A percentile compares a stretch with the other conserved stretches of the same genome.
phyloP scores from a whole-genome alignment of 1,284 basidiomycete species.

The Puccinia sorghi region DNA sequence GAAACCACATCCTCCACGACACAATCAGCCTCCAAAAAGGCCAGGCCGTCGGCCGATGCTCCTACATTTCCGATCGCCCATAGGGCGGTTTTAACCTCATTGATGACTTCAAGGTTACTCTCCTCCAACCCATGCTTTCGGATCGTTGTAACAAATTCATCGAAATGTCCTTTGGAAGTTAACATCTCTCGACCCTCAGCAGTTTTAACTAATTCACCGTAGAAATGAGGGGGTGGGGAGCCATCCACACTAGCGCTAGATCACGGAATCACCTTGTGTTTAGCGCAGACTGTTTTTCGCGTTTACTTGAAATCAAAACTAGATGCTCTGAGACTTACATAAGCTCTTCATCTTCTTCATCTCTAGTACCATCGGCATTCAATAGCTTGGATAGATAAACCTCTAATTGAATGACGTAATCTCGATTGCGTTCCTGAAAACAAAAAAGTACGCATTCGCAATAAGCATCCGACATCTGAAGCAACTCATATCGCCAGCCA shows the following conservation, averaged over 20 bases:
- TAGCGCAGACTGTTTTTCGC: conserved; percentile 13
- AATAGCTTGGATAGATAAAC: conserved; percentile 78
- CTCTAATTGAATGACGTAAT: conserved; percentile 83
- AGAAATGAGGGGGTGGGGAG: conserved; percentile 90
- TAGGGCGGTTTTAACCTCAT: conserved; percentile 87
- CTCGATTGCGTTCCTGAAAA: conserved; percentile 74
- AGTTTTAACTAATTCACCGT: conserved; percentile 95
- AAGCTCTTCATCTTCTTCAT: conserved; percentile 67
- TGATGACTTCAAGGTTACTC: conserved; percentile 76
- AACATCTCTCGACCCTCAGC: conserved; percentile 87
- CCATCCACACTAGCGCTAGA: conserved; percentile 67
- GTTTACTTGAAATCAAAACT: not conserved
- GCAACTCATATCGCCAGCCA: not conserved
- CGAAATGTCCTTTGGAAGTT: conserved; percentile 84
- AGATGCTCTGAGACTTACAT: conserved; percentile 15
- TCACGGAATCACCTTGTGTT: not conserved
- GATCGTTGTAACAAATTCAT: conserved; percentile 86
- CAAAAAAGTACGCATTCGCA: not conserved
- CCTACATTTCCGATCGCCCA: conserved; percentile 98
- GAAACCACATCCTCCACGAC: conserved; percentile 84
- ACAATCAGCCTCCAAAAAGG: conserved; percentile 90
- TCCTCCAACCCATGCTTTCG: conserved; percentile 80
- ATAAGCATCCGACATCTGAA: conserved; percentile 13
- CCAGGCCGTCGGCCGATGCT: conserved; percentile 82
- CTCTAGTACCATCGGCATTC: conserved; percentile 63